These are phyloP conservation scores for Brettanomyces bruxellensis DNA, from an alignment of 805 yeast genomes.

Conservation along the genomic window DNA sequence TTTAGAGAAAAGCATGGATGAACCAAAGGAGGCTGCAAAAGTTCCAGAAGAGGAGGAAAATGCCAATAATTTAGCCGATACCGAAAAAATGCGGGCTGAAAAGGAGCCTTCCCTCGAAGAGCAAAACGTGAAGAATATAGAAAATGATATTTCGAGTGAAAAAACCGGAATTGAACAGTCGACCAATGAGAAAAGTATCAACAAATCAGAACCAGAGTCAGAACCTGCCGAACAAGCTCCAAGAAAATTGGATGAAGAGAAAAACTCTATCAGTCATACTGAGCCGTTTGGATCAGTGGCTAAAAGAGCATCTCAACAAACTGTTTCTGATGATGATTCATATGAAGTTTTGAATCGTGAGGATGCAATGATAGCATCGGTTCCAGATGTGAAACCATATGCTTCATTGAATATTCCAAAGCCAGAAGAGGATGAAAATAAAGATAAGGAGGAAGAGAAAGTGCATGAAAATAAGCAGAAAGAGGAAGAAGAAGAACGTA, in stretches of 20 bases:
- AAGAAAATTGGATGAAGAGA: not conserved
- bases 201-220: not conserved
- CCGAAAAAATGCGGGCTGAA: too few relatives aligned
- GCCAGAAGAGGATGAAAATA: not conserved
- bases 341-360: slow-evolving; percentile 47
- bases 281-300: not conserved
- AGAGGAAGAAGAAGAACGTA: not conserved
- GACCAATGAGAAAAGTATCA: too few relatives aligned
- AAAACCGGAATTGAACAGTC: too few relatives aligned
- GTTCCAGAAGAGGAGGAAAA: not conserved
- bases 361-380: slow-evolving; percentile 19
- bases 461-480: not conserved
- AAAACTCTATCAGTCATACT: too few relatives aligned
- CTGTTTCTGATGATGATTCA: slow-evolving; percentile 26
- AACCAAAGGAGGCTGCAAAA: not conserved
- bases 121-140: too few relatives aligned
- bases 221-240: not conserved
- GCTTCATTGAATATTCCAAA: not conserved
- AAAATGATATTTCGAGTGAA: too few relatives aligned
- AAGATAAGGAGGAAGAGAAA: not conserved
- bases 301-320: slow-evolving; percentile 1
- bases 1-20: not conserved
- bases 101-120: too few relatives aligned
- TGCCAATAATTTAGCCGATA: not conserved
- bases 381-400: not conserved